A percentile compares a stretch with the other conserved stretches of the same genome.
Conservation (phyloP, 1,284 basidiomycete species). For the Stygiomarasmius scandens region DNA sequence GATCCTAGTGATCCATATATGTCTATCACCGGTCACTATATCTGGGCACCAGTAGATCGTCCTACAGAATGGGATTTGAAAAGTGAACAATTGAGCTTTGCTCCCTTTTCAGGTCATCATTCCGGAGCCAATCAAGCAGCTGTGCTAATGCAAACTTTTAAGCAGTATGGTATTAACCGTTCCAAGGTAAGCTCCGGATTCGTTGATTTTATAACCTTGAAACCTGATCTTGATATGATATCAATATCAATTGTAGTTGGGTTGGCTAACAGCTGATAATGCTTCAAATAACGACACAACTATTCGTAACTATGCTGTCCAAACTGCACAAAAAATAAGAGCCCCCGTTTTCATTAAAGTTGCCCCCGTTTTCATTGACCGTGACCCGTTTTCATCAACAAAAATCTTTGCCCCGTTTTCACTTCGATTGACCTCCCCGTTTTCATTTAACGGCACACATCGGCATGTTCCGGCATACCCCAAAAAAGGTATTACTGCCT, state of each 20-base stretch:
- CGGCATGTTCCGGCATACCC: too few relatives aligned
- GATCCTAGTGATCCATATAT: constrained; percentile 24
- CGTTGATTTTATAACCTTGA: not conserved
- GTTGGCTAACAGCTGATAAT: constrained; percentile 31
- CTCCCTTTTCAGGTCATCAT: constrained; percentile 23
- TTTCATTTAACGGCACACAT: too few relatives aligned
- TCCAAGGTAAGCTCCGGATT: too few relatives aligned
- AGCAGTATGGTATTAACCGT: constrained; percentile 19
- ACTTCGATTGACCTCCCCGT: too few relatives aligned
- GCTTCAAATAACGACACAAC: constrained; percentile 25
- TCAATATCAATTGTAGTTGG: constrained; percentile 23
- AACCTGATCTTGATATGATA: constrained; percentile 6
- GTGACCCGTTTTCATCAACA: too few relatives aligned
- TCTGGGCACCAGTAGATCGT: constrained; percentile 18
- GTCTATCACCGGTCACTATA: constrained; percentile 29
- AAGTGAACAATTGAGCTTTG: constrained; percentile 25
- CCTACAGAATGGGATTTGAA: constrained; percentile 27
- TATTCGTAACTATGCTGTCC: too few relatives aligned
- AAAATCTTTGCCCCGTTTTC: too few relatives aligned
- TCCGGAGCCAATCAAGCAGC: constrained; percentile 19
- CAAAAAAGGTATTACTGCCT: too few relatives aligned
- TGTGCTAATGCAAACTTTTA: constrained; percentile 22
- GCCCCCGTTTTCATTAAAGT: too few relatives aligned
- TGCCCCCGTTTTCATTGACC: too few relatives aligned
- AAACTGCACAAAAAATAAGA: too few relatives aligned